Evolutionary conservation across 108 stramenopile species (phyloP), one percentile per base, ranked within the genome.

Genomic region (Seminavis robusta): DNA sequence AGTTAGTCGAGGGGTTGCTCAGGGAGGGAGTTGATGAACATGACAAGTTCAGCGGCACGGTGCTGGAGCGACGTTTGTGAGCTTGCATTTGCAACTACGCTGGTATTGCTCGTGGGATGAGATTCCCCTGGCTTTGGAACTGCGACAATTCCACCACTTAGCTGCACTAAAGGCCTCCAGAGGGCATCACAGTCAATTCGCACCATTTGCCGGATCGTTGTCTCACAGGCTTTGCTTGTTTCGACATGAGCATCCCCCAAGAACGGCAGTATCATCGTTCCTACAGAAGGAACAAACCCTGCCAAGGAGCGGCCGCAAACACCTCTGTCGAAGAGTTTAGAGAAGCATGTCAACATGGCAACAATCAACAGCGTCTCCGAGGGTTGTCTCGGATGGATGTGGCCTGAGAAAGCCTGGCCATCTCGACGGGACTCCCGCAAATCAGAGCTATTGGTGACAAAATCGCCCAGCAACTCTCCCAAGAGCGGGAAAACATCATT

Each of bases 401-500:
- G 24, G 7, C 10, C 0, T 11, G 17, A 15, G 25, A 0, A 6
- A 10, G 38, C 4, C 24, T 25, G 4, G 11, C 31, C 7, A 7
- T 39, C 44, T 37, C 21, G 34, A 13, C 39, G 41, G 6, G 20
- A 13, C 11, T 47, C 31, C 44, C 34, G 44, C 33, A 43, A 27
- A 38, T 46, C n/a, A n/a, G n/a, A n/a, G n/a, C n/a, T n/a, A n/a
- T n/a, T n/a, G n/a, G n/a, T 0, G 33, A 67, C 21, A 17, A 67
- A 26, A 17, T 30, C 1, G 5, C 33, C 43, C 10, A 67, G 31
- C 8, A 53, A 49, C 19, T 49, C 31, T n/a, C 58, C 57, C 31
- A 61, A 26, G 11, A 56, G 7, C 8, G 67, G 67, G 53, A 52
- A 69, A 39, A 69, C 67, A 33, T 36, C 49, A 6, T 60, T 10